Base-by-base conservation (phyloP, 2,329 filamentous ascomycete species). In the Aciculosporium take region DNA sequence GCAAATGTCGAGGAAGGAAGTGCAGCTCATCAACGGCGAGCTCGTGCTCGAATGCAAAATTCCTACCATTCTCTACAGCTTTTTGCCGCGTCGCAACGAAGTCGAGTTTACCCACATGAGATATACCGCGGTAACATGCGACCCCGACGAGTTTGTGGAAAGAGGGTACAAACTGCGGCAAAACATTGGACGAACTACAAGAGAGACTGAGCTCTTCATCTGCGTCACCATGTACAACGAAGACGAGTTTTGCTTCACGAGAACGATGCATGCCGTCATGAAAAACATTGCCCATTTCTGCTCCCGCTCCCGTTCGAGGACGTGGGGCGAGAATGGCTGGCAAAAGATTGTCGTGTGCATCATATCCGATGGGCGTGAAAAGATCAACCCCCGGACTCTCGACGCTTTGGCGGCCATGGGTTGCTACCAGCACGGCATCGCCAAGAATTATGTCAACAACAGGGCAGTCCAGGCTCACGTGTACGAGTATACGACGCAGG, bases 211-310 rank as follows among this genome's bases (percentile, higher is more conserved):
- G 62, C 67, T 98, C 7, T 91, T 96, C 59, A 94, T 98, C 53
- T 94, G 88, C 58, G 71, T 98, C 46, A 98, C 91, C 52, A 96
- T 96, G 91, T 96, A 95, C 68, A 98, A 98, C 62, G 91, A 98
- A 63, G 84, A 95, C 62, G 91, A 96, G 57, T 85, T 94, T 53
- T 78, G 87, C 56, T 98, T 98, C 53, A 95, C 91, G 6, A 78
- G 91, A 36, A 98, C 91, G 1, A 96, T 98, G 89, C 86, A 96
- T 59, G 91, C 89, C 42, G 85, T 98, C 43, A 94, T 98, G 84
- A 87, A 93, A 60, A 98, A 98, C 59, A 89, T 98, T 53, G 79
- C 84, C 12, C 91, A 96, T 59, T 95, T 98, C 63, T 98, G 91
- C 68, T 86, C 81, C 17, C 80, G 91, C 40, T 83, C 81, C 41